Base-by-base conservation (phyloP, 139 green algal genomes). In the Tetraselmis chui region DNA sequence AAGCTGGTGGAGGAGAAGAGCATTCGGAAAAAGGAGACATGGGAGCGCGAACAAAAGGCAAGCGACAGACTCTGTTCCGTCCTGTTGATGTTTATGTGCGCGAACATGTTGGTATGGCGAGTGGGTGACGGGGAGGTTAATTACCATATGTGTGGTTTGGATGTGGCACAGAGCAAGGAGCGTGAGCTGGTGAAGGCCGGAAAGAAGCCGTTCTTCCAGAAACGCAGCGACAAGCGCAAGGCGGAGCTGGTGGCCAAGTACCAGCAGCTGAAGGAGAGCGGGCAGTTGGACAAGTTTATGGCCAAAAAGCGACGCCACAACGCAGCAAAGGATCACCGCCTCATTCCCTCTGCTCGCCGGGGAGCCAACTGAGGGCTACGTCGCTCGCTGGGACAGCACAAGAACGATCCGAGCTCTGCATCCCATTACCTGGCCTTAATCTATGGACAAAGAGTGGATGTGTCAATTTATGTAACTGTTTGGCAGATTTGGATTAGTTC, bases 231-330 rank as follows among this genome's bases (percentile, higher is more conserved):
- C 30, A 89, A 88, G 86, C 86, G 85, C 75, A 86, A 85, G 31
- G 77, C 86, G 81, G 90, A 91, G 83, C 87, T 95, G 80, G 30
- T 96, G 76, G 90, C 91, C 30, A 93, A 93, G 82, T 98, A 94
- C 85, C 78, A 96, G 77, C 88, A 92, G 76, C 87, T 97, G 26
- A 93, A 97, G 88, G 83, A 2, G 23, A 80, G 24, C 1, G 78
- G 94, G 82, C 59, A 83, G 82, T 89, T 97, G 86, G 92, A 97
- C 59, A 92, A 92, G 83, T 97, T 89, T 84, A 92, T 98, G 88
- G 90, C 89, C 59, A 98, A 98, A 90, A 86, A 91, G 80, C 85
- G 92, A 31, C 92, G 91, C 84, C 93, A 93, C 83, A 98, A 97
- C 83, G 94, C 94, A 2, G 83, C 91, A 59, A 97, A 96, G 85